These are phyloP conservation scores for Botrytis porri DNA, from an alignment of 2,329 filamentous ascomycete genomes.

Conservation along the genomic window DNA sequence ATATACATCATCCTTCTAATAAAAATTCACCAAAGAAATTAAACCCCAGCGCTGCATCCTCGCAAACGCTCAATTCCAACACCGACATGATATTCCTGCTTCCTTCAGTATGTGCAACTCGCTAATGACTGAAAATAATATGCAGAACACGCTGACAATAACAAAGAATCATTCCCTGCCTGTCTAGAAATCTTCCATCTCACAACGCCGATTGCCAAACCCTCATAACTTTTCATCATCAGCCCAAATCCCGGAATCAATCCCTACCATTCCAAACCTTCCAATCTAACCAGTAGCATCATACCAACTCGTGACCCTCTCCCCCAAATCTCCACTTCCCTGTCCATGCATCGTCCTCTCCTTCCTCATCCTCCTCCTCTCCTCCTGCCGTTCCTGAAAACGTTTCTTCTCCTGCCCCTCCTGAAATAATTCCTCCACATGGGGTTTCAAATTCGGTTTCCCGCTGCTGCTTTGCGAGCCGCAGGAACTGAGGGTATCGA, in stretches of 20 bases:
- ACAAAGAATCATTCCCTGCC: neutral
- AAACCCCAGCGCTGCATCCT: neutral
- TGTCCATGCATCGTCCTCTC: neutral
- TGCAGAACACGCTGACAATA: neutral
- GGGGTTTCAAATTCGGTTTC: neutral
- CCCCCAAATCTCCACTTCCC: neutral
- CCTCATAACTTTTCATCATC: no score
- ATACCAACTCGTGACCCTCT: slow-evolving; percentile 7
- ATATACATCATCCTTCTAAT: neutral
- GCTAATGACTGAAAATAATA: neutral
- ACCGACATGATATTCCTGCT: neutral
- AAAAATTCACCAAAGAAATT: neutral
- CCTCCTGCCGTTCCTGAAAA: neutral
- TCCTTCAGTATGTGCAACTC: neutral
- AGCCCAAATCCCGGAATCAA: neutral
- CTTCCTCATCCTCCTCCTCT: neutral
- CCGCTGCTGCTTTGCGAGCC: neutral
- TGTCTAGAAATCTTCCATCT: neutral
- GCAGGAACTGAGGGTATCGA: neutral
- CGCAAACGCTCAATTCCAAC: slow-evolving; percentile 1
- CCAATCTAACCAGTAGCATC: slow-evolving; percentile 2
- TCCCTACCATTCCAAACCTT: no score
- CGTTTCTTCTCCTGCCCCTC: neutral
- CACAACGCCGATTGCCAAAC: neutral
- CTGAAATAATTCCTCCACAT: neutral